phyloP scores from a whole-genome alignment of 164 flowering plant species.

The Cinnamomum chago region DNA sequence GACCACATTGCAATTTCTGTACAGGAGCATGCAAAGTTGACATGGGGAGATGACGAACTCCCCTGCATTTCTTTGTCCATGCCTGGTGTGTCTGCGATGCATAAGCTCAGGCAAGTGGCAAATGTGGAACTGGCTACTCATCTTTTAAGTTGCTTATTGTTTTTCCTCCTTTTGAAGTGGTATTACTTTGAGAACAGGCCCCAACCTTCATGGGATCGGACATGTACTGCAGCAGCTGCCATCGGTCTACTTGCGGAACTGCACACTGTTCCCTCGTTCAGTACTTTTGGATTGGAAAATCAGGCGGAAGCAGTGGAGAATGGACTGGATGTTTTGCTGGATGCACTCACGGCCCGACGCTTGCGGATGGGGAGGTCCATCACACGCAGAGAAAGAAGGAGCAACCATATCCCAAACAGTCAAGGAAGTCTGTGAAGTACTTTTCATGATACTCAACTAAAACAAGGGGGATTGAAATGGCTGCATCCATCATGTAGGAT shows the following conservation, averaged over 20 bases:
- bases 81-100: constrained; percentile 76
- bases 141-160: background rate
- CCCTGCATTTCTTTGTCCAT: constrained; percentile 62
- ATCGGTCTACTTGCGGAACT: constrained; percentile 68
- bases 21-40: constrained; percentile 57
- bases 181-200: constrained; percentile 43
- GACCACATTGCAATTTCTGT: constrained; percentile 2
- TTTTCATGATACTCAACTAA: background rate
- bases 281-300: constrained; percentile 47
- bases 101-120: constrained; percentile 59
- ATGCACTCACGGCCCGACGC: constrained; percentile 65
- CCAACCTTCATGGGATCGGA: constrained; percentile 98
- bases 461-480: background rate
- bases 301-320: constrained; percentile 68
- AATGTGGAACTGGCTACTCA: background rate
- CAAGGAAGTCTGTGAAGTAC: background rate
- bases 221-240: constrained; percentile 96
- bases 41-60: constrained; percentile 72
- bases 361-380: constrained; percentile 87
- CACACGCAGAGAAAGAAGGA: constrained; percentile 49
- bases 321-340: constrained; percentile 48
- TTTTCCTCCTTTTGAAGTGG: background rate
- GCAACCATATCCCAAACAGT: background rate
- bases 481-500: background rate
- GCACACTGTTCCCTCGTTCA: constrained; percentile 43